Evolutionary conservation across 805 yeast genomes (phyloP), one percentile per base, ranked within the genome.

Genomic region (Metschnikowia colocasiae): DNA sequence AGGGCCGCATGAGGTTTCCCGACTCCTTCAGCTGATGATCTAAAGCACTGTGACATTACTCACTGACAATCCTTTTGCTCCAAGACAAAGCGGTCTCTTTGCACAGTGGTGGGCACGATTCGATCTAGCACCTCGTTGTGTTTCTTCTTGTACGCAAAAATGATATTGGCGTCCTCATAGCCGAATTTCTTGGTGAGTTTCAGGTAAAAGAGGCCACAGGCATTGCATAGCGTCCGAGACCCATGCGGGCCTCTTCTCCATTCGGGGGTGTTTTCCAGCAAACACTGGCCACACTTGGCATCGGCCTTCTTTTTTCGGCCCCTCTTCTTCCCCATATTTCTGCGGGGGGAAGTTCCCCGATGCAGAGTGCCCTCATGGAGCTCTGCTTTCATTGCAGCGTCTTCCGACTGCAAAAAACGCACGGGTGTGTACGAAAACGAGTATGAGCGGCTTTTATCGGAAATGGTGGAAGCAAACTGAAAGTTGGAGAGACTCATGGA

Each of bases 181-280:
- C 82, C 82, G 50, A 69, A 62, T 50, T 70, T 73, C 54, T 74
- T 82, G 4, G 74, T 67, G 46, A 85, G 59, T 58, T 85, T 85
- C 13, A 85, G 74, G 59, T 77, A 83, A 57, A 82, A 85, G 40
- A 91, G 69, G 0, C 97, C 97, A 68, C 97, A 91, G 0, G 97
- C 97, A 64, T 90, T 90, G 66, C 97, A 90, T 49, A 90, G 71
- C 0, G 92, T 85, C 57, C 88, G 76, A 4, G 83, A 80, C 0
- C 96, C 95, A 48, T 79, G 77, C 1, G 96, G 96, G 0, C 97
- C 97, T 51, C 85, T 74, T 60, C 97, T 75, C 97, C 97, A 90
- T 64, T 91, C 97, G 0, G 97, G 97, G 0, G 96, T 87, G 40
- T 80, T 53, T n/a, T 51, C 51, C 58, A 55, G 58, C 35, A 36